A percentile compares a stretch with the other conserved stretches of the same genome.
phyloP scores from a whole-genome alignment of 148 eudicot genomes.

The Camellia japonica region DNA sequence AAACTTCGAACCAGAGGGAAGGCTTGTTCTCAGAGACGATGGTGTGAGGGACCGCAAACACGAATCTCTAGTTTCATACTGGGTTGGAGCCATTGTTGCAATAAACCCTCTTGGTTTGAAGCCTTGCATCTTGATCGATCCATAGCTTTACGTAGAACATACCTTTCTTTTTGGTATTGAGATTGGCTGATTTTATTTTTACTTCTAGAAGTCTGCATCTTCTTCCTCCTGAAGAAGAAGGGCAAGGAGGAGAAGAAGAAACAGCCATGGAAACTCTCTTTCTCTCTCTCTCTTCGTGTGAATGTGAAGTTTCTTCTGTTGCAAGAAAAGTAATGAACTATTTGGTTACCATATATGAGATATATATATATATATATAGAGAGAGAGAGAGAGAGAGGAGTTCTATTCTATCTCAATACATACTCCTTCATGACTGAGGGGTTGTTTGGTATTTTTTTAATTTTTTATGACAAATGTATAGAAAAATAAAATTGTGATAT shows the following conservation, averaged over 20 bases:
- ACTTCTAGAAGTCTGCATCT: conserved; percentile 1
- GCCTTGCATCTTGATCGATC: neutral
- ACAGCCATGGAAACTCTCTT: neutral
- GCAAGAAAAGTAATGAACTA: too few species aligned
- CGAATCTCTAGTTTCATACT: neutral
- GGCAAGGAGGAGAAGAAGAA: too few species aligned
- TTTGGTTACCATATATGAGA: too few species aligned
- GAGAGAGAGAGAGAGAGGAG: too few species aligned
- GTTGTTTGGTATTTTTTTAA: too few species aligned
- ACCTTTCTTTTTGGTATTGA: neutral
- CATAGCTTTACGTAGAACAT: neutral
- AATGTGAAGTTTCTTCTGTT: too few species aligned
- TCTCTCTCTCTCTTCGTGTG: neutral
- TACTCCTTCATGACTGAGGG: too few species aligned
- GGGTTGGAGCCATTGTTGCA: neutral
- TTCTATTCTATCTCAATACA: neutral
- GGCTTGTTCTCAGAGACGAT: neutral
- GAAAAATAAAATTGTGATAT: too few species aligned
- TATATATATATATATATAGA: too few species aligned
- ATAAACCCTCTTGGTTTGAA: neutral
- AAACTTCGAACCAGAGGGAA: neutral
- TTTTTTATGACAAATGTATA: too few species aligned
- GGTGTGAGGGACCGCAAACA: neutral
- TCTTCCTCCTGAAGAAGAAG: neutral
- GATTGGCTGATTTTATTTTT: neutral